phyloP scores from a whole-genome alignment of 1,284 basidiomycete genomes.

The Grifola frondosa region DNA sequence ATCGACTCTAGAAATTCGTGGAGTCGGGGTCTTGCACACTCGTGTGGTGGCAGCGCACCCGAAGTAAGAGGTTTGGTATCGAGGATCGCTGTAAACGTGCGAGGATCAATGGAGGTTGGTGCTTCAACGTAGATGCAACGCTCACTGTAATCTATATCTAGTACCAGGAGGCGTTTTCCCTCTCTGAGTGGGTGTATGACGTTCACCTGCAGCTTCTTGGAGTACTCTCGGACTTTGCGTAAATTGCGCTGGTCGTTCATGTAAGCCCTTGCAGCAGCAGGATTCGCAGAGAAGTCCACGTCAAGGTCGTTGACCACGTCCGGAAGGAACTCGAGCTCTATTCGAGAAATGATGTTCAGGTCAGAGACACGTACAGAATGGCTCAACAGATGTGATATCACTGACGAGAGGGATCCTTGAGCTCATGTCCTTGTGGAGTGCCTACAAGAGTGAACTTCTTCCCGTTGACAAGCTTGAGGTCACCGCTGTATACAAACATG shows the following conservation, averaged over 20 bases:
- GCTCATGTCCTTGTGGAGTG: conserved; percentile 79
- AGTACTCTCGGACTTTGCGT: conserved; percentile 75
- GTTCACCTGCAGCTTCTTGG: conserved; percentile 64
- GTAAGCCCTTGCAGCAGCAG: conserved; percentile 56
- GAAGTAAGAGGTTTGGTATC: conserved; percentile 82
- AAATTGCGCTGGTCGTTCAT: conserved; percentile 74
- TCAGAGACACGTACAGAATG: not conserved
- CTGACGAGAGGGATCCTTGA: conserved; percentile 70
- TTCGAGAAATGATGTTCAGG: conserved; percentile 10
- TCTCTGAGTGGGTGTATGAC: conserved; percentile 74
- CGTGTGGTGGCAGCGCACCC: conserved; percentile 72
- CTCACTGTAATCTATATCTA: conserved; percentile 88
- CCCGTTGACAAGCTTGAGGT: conserved; percentile 55
- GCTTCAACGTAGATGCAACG: conserved; percentile 1
- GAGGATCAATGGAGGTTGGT: not conserved
- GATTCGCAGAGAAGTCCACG: conserved; percentile 67
- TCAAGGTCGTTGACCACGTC: conserved; percentile 82
- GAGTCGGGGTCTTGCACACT: conserved; percentile 80
- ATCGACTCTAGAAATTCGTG: conserved; percentile 82
- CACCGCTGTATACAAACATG: conserved; percentile 39
- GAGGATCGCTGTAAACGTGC: conserved; percentile 54
- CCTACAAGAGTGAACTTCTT: conserved; percentile 83
- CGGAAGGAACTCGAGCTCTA: conserved; percentile 65
- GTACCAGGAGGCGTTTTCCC: conserved; percentile 79
- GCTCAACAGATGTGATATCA: conserved; percentile 5